Percentiles rank a stretch among this genome's conserved stretches.
These are phyloP conservation scores for Pseudogymnoascus destructans DNA, from an alignment of 2,329 filamentous ascomycete genomes.

Conservation along the genomic window DNA sequence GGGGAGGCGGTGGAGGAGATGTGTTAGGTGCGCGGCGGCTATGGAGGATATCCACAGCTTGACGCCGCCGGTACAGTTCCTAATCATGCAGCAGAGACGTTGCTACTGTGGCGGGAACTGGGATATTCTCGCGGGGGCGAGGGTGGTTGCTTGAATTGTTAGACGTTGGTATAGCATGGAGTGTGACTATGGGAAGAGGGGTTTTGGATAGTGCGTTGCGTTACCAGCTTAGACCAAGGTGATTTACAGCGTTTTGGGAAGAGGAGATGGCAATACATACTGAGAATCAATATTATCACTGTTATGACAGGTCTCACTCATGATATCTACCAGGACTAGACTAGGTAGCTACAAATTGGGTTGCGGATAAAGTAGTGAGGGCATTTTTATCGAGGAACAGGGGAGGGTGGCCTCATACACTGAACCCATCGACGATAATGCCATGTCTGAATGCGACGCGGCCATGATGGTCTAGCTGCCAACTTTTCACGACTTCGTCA, in stretches of 20 bases:
- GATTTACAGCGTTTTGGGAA: not conserved
- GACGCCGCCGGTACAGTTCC: constrained; percentile 24
- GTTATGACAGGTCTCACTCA: not conserved
- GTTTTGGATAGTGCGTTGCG: not conserved
- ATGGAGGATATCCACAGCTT: constrained; percentile 25
- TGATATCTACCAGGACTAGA: not conserved
- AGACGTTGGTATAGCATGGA: not conserved
- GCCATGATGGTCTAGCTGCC: not conserved
- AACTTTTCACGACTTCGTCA: not conserved
- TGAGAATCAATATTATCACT: not conserved
- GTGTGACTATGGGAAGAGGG: not conserved
- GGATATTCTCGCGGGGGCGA: constrained; percentile 15
- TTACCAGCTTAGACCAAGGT: not conserved
- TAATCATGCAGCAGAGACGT: constrained; percentile 25
- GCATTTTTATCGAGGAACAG: not conserved
- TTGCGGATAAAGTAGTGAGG: not conserved
- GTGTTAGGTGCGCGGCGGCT: constrained; percentile 25
- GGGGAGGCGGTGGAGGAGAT: constrained; percentile 23
- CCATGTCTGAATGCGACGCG: not conserved
- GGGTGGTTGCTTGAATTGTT: not conserved
- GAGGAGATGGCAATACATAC: not conserved
- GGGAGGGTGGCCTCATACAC: not conserved
- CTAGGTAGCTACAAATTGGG: not conserved
- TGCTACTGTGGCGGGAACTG: constrained; percentile 27
- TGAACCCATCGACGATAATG: not conserved